Percentiles rank a stretch among this genome's conserved stretches.
Conservation (phyloP, 257 asterid species). For the Leonotis leonurus region DNA sequence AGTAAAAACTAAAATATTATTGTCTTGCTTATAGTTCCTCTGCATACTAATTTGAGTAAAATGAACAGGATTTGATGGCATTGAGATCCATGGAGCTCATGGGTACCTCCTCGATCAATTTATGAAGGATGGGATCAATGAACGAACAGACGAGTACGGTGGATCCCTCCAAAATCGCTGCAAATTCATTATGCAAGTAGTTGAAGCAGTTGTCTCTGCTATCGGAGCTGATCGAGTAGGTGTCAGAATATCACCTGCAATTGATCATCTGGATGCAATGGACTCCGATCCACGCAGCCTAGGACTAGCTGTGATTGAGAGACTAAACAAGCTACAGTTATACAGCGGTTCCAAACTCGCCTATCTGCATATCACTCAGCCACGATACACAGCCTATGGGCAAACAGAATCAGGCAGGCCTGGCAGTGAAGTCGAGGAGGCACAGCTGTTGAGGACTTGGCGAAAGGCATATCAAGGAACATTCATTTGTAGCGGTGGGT, state of each 20-base stretch:
- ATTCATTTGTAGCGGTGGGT: conserved; percentile 65
- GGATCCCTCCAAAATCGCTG: conserved; percentile 80
- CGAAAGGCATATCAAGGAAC: conserved; percentile 60
- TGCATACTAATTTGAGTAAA: not conserved
- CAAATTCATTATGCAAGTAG: conserved; percentile 56
- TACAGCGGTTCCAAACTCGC: conserved; percentile 40
- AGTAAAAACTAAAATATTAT: not conserved
- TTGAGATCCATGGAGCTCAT: conserved; percentile 92
- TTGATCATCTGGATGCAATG: conserved; percentile 84
- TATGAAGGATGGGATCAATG: conserved; percentile 81
- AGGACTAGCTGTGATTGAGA: conserved; percentile 64
- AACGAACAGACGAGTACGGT: conserved; percentile 69
- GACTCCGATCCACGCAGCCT: conserved; percentile 74
- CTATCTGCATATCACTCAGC: conserved; percentile 85
- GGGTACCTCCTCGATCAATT: conserved; percentile 93
- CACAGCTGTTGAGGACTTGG: conserved; percentile 42
- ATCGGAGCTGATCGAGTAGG: conserved; percentile 69
- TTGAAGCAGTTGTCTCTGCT: conserved; percentile 56
- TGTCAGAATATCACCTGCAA: conserved; percentile 86
- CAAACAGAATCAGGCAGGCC: conserved; percentile 66
- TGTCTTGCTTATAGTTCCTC: not conserved
- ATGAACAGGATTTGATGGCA: conserved; percentile 74
- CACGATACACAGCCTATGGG: conserved; percentile 72
- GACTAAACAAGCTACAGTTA: conserved; percentile 58
- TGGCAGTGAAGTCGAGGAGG: conserved; percentile 75